Evolutionary conservation across 345 rosid species (phyloP), one percentile per base, ranked within the genome.

Genomic region (Excoecaria agallocha): DNA sequence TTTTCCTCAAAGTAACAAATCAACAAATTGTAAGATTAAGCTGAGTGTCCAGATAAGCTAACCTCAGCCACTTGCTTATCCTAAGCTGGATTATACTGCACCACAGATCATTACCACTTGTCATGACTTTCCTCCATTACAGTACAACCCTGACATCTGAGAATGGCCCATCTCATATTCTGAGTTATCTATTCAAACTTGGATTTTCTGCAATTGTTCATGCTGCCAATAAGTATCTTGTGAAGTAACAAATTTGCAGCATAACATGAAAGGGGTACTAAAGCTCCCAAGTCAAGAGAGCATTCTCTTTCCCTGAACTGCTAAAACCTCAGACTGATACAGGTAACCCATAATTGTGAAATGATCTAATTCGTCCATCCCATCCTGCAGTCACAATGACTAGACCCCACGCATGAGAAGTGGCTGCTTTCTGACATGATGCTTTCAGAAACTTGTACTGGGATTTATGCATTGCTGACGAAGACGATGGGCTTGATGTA

Each of bases 361-460:
- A 95, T 19, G 96, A 88, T 82, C 90, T 85, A 66, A 95, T 95
- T 68, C 93, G 86, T 75, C 99, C 99, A 78, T 95, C 98, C 89
- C 89, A 87, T 13, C 99, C 97, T 6, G 96, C 98, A 0, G 98
- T 93, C 81, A 93, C 94, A 17, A 95, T 88, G 66, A 95, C 99
- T 25, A 95, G 82, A 59, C 94, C 97, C 98, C 99, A 95, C 0
- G 89, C 85, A 66, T 93, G 97, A 74, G 90, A 91, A 54, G 79
- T 81, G 2, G 86, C 76, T 12, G 91, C 79, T 77, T 86, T 91
- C 83, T 84, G 88, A 77, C 92, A 86, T 17, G 98, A 93, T n/a
- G 85, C 79, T 72, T 83, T 82, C 57, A 95, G 84, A 57, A 95
- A 82, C 63, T 84, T 87, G 82, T 76, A 86, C 63, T 89, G 93